phyloP scores from a whole-genome alignment of 2,329 filamentous ascomycete genomes.

The Aspergillus fumigatiaffinis region DNA sequence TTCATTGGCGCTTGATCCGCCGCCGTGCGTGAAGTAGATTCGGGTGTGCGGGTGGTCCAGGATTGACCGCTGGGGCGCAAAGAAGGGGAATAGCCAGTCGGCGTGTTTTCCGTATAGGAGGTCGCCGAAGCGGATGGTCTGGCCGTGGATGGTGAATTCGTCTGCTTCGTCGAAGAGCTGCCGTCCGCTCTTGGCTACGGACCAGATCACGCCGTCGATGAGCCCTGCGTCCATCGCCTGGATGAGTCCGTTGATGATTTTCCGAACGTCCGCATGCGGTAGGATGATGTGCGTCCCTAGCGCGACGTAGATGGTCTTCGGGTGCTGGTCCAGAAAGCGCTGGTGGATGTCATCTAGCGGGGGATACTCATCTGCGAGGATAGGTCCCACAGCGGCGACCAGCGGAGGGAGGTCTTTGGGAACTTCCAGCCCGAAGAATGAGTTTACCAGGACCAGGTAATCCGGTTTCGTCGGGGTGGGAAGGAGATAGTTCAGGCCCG shows the following conservation, averaged over 20 bases:
- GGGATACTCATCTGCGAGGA: slow-evolving; percentile 35
- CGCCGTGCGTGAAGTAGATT: slow-evolving; percentile 43
- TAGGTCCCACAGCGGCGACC: slow-evolving; percentile 38
- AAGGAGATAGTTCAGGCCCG: slow-evolving; percentile 31
- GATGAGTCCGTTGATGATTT: slow-evolving; percentile 31
- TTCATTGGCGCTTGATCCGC: slow-evolving; percentile 42
- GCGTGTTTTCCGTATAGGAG: slow-evolving; percentile 29
- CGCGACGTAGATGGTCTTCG: slow-evolving; percentile 38
- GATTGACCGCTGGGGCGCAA: slow-evolving; percentile 42
- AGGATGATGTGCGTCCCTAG: slow-evolving; percentile 43
- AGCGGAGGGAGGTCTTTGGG: slow-evolving; percentile 43
- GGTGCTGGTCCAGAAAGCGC: slow-evolving; percentile 31
- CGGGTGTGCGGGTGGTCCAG: slow-evolving; percentile 26
- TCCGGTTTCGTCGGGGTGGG: slow-evolving; percentile 35
- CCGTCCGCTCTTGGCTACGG: slow-evolving; percentile 22
- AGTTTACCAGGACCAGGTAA: slow-evolving; percentile 43
- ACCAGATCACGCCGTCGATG: slow-evolving; percentile 43
- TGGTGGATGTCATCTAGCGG: slow-evolving; percentile 22
- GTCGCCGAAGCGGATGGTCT: slow-evolving; percentile 12
- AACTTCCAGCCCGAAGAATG: slow-evolving; percentile 43
- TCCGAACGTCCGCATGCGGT: slow-evolving; percentile 23
- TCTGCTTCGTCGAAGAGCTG: slow-evolving; percentile 9
- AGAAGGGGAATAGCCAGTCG: slow-evolving; percentile 30
- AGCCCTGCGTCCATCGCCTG: slow-evolving; percentile 5
- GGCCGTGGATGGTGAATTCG: background rate